Base-by-base conservation (phyloP, 208 protist species). In the Acanthamoeba sp. region DNA sequence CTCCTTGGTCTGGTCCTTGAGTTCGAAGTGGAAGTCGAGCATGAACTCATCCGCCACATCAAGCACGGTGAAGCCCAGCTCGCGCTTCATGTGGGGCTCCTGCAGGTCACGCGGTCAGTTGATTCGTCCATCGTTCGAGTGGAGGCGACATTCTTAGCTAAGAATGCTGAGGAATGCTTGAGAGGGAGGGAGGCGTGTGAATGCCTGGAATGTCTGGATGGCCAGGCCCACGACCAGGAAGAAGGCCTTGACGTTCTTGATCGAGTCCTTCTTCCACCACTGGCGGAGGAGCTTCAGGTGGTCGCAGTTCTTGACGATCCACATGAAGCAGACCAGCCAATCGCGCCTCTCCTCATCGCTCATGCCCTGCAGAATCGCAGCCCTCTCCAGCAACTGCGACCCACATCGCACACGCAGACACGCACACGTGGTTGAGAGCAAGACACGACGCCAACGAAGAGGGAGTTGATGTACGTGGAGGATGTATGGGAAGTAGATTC, bases 401-500 rank as follows among this genome's bases (percentile, higher is more conserved):
- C 45, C 45, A 1, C 16, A 62, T 1, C 24, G 16, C 24, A 62
- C 22, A 22, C 66, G 62, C 29, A 6, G 66, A 45, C 29, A 27
- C 27, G 12, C 66, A 36, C n/a, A 20, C 12, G n/a, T 5, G 16
- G 62, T 38, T 93, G 92, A 18, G 42, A 34, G 1, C 82, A 64
- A 6, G 14, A 2, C 36, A 27, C n/a, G 4, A 34, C 9, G 59
- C 14, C 20, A 78, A 9, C 20, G 69, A 36, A 16, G 69, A 18
- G 14, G 10, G 24, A 38, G 20, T 52, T 24, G 78, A 38, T 80
- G 73, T 27, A 96, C 34, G 22, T 84, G 40, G 0, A 95, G 27
- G 6, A 96, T 82, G 24, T 95, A 76, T 32, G 91, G 91, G 42
- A 96, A 94, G 71, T 96, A 95, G 16, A 95, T 91, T 6, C 55